Percentiles rank a stretch among this genome's conserved stretches.
These are phyloP conservation scores for Aegilops bicornis DNA, from an alignment of 176 grass and related monocot genomes.

Conservation along the genomic window DNA sequence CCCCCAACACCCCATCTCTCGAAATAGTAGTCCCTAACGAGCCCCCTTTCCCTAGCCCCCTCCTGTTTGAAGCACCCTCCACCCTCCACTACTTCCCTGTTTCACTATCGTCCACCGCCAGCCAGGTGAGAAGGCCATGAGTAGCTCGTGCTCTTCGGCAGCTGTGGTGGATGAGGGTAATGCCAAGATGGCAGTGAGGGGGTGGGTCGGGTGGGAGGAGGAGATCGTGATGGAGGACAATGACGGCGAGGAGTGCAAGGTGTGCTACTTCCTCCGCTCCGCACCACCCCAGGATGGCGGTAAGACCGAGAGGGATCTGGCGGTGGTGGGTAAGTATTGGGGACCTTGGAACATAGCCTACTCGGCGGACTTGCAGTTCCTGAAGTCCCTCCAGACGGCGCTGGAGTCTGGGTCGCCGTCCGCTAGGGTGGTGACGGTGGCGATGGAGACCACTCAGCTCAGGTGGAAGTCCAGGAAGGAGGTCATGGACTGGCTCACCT, in stretches of 20 bases:
- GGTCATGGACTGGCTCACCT: slow-evolving; percentile 66
- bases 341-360: slow-evolving; percentile 61
- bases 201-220: slow-evolving; percentile 31
- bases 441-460: slow-evolving; percentile 19
- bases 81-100: not conserved
- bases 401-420: slow-evolving; percentile 16
- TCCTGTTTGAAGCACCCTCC: not conserved
- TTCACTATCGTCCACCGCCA: not conserved
- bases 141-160: not conserved
- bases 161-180: not conserved
- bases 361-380: slow-evolving; percentile 33
- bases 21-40: not conserved
- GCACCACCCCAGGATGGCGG: not conserved
- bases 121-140: no score
- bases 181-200: not conserved
- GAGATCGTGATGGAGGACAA: slow-evolving; percentile 46
- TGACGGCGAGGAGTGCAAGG: slow-evolving; percentile 14
- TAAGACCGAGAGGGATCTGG: slow-evolving; percentile 34
- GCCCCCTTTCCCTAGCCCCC: not conserved
- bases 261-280: slow-evolving; percentile 58
- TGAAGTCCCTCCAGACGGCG: slow-evolving; percentile 17
- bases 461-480: slow-evolving; percentile 58
- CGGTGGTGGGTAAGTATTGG: slow-evolving; percentile 53
- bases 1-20: no score
- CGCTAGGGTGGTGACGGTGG: slow-evolving; percentile 23